Conservation (phyloP, 495 filamentous ascomycete genomes). For the Talaromyces wortmannii region DNA sequence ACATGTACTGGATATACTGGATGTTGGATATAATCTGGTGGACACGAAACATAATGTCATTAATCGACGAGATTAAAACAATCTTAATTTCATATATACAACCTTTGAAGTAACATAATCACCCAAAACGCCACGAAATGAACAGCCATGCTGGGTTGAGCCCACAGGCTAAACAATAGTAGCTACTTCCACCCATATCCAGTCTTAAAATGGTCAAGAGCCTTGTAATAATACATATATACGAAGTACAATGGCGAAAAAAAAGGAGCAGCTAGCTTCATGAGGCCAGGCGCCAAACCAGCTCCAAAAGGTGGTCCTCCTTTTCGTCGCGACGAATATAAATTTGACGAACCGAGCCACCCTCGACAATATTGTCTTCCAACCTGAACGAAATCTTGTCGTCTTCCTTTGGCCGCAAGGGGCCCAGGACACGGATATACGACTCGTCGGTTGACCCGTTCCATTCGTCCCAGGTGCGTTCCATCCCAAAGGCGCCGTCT, state of each 20-base stretch:
- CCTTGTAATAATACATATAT: no score
- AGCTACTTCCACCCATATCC: no score
- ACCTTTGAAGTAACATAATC: no score
- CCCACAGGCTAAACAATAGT: no score
- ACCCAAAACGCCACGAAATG: no score
- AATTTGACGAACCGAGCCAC: slow-evolving; percentile 28
- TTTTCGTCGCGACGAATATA: slow-evolving; percentile 30
- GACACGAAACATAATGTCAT: no score
- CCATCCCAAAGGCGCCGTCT: slow-evolving; percentile 26
- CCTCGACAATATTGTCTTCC: slow-evolving; percentile 22
- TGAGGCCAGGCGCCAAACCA: slow-evolving; percentile 23
- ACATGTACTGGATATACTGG: no score
- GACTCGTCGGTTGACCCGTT: slow-evolving; percentile 30
- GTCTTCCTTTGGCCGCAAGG: slow-evolving; percentile 30
- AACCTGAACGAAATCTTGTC: slow-evolving; percentile 29
- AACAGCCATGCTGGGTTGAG: no score
- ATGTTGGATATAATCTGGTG: no score
- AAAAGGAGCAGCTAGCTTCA: background rate
- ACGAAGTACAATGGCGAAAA: background rate
- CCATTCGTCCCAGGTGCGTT: slow-evolving; percentile 39
- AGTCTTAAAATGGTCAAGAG: no score
- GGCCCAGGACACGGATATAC: slow-evolving; percentile 36
- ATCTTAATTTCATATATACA: no score
- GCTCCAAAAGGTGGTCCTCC: slow-evolving; percentile 32
- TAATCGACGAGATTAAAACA: no score